A percentile compares a stretch with the other conserved stretches of the same genome.
Evolutionary conservation across 306 rosid genomes (phyloP).

Genomic region (Senna tora): DNA sequence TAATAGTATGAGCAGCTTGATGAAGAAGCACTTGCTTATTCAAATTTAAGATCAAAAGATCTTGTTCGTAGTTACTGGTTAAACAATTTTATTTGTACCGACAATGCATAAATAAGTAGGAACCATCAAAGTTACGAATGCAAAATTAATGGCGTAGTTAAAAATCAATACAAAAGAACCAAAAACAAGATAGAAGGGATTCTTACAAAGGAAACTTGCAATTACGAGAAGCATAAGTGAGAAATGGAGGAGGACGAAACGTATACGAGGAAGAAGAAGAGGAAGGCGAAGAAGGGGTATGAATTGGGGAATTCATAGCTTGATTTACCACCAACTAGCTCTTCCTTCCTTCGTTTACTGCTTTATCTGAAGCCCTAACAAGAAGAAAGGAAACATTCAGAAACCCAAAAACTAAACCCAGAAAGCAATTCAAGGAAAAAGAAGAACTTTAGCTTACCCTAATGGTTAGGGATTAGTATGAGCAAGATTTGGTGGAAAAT

Average conservation of each 20-base stretch:
- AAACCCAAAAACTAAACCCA: constrained; percentile 33
- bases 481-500: neutral
- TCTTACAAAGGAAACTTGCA: constrained; percentile 64
- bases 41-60: constrained; percentile 5
- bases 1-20: neutral
- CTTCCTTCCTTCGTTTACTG: constrained; percentile 30
- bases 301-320: constrained; percentile 61
- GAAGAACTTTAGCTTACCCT: constrained; percentile 39
- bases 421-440: constrained; percentile 30
- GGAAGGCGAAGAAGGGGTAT: constrained; percentile 49
- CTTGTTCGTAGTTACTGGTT: neutral
- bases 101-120: constrained; percentile 9
- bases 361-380: constrained; percentile 30
- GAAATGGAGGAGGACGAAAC: constrained; percentile 53
- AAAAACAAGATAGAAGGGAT: constrained; percentile 1
- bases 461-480: constrained; percentile 29
- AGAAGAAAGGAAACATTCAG: constrained; percentile 15
- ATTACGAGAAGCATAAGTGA: constrained; percentile 57
- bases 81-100: neutral
- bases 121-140: neutral
- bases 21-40: neutral
- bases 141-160: neutral
- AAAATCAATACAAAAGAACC: too few species aligned
- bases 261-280: constrained; percentile 56
- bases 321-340: constrained; percentile 20